Evolutionary conservation across 495 filamentous ascomycete species (phyloP).

Genomic region (Aspergillus cavernicola): DNA sequence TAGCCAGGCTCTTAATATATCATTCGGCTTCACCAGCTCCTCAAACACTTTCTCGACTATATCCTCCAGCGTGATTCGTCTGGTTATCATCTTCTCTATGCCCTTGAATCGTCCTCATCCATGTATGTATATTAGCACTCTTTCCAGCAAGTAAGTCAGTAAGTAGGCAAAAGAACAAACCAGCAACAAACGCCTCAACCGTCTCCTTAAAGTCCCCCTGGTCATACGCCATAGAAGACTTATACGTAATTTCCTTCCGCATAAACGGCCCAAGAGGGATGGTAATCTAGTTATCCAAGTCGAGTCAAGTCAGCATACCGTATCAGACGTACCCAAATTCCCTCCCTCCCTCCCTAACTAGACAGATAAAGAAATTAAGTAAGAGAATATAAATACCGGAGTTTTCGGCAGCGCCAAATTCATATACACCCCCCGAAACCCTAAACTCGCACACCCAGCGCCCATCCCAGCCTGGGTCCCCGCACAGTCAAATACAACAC

Average conservation of each 20-base stretch:
- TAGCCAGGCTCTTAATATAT: slow-evolving; percentile 53
- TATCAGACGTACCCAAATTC: too few relatives aligned
- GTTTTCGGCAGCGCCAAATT: slow-evolving; percentile 53
- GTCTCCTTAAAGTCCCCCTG: slow-evolving; percentile 53
- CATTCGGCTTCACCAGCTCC: slow-evolving; percentile 50
- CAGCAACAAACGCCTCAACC: slow-evolving; percentile 47
- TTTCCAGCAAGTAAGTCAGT: too few relatives aligned
- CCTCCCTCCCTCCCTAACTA: too few relatives aligned
- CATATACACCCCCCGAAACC: slow-evolving; percentile 47
- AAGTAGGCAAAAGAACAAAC: slow-evolving; percentile 23
- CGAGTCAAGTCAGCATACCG: too few relatives aligned
- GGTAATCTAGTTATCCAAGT: too few relatives aligned
- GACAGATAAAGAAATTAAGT: slow-evolving; percentile 1
- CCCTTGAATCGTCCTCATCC: slow-evolving; percentile 21
- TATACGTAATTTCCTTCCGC: slow-evolving; percentile 25
- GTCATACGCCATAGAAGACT: slow-evolving; percentile 37
- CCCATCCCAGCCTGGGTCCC: slow-evolving; percentile 44
- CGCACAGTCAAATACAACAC: slow-evolving; percentile 50
- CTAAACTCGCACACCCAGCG: slow-evolving; percentile 34
- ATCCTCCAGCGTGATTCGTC: slow-evolving; percentile 46
- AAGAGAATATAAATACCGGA: slow-evolving; percentile 13
- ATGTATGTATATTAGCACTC: not conserved
- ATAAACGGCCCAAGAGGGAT: slow-evolving; percentile 5
- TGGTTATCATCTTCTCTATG: slow-evolving; percentile 54
- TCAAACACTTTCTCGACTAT: slow-evolving; percentile 53